A percentile compares a stretch with the other conserved stretches of the same genome.
These are phyloP conservation scores for Emmonsia crescens DNA, from an alignment of 2,329 filamentous ascomycete species.

Conservation along the genomic window DNA sequence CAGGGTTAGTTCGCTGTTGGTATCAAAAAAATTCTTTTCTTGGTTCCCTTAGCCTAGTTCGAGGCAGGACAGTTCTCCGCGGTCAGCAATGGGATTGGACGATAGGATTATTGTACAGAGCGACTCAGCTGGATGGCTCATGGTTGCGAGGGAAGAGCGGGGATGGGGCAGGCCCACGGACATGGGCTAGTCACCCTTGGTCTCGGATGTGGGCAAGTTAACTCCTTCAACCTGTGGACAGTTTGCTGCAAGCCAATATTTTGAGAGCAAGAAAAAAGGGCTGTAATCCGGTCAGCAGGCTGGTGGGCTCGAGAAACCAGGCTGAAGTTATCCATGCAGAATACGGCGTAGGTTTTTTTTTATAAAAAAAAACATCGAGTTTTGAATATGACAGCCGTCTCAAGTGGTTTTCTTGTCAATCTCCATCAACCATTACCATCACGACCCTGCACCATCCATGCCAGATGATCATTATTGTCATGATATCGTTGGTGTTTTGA, in stretches of 20 bases:
- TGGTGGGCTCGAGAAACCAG: background rate
- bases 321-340: background rate
- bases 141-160: background rate
- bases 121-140: background rate
- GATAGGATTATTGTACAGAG: background rate
- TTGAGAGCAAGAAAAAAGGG: background rate
- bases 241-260: background rate
- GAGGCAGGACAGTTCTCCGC: background rate
- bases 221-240: background rate
- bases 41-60: background rate
- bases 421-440: background rate
- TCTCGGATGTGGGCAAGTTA: background rate
- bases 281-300: background rate
- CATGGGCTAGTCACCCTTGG: background rate
- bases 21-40: background rate
- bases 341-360: too few species aligned
- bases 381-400: background rate
- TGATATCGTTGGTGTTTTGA: background rate
- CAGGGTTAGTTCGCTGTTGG: too few species aligned
- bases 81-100: background rate
- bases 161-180: background rate
- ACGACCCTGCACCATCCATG: background rate
- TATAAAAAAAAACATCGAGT: background rate
- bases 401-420: background rate
- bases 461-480: background rate